Evolutionary conservation across 176 grass and related monocot species (phyloP).

Genomic region (Zizania latifolia): DNA sequence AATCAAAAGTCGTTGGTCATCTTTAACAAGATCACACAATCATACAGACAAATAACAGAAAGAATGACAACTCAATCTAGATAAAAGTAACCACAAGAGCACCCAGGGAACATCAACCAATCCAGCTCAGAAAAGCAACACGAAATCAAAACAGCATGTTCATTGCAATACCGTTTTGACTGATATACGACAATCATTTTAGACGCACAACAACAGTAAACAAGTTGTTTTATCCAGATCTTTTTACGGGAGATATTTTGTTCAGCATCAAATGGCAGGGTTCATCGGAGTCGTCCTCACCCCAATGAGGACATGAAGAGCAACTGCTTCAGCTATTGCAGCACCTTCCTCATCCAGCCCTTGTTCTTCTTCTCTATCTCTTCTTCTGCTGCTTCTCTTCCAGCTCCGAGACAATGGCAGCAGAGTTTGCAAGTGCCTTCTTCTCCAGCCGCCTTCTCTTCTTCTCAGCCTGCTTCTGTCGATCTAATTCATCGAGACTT

Average conservation of each 20-base stretch:
- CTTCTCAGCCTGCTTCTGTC: slow-evolving; percentile 84
- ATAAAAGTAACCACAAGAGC: neutral
- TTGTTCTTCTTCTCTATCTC: slow-evolving; percentile 70
- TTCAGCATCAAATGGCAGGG: slow-evolving; percentile 51
- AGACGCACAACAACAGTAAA: slow-evolving; percentile 5
- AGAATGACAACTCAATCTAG: neutral
- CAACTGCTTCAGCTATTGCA: slow-evolving; percentile 82
- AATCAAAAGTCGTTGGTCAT: neutral
- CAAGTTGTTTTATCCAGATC: slow-evolving; percentile 10
- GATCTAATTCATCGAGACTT: slow-evolving; percentile 54
- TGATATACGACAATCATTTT: neutral
- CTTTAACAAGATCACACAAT: neutral
- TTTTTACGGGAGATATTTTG: slow-evolving; percentile 26
- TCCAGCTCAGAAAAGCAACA: neutral
- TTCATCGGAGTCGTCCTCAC: slow-evolving; percentile 81
- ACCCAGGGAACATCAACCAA: neutral
- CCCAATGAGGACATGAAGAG: slow-evolving; percentile 92
- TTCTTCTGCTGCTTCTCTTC: slow-evolving; percentile 91
- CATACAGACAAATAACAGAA: neutral
- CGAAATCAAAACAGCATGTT: slow-evolving; percentile 12
- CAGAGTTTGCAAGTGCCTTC: slow-evolving; percentile 84
- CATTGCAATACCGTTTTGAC: slow-evolving; percentile 38
- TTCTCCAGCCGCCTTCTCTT: slow-evolving; percentile 71
- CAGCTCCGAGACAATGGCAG: slow-evolving; percentile 78
- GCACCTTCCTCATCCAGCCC: slow-evolving; percentile 97